A percentile compares a stretch with the other conserved stretches of the same genome.
These are phyloP conservation scores for Vitis hybrid DNA, from an alignment of 177 flowering plant species.

Conservation along the genomic window DNA sequence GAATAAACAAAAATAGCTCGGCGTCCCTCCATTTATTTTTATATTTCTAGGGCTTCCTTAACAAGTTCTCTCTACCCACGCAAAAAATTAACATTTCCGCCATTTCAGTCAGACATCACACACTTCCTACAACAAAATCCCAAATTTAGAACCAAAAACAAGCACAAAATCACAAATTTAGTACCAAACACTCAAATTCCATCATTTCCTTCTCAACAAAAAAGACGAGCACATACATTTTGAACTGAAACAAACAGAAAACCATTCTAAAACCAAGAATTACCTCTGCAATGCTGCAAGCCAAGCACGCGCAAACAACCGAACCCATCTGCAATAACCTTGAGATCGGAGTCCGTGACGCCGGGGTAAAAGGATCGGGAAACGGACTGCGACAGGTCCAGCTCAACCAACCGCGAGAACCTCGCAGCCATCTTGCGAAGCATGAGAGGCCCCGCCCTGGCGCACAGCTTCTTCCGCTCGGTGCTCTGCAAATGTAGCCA, in stretches of 20 bases:
- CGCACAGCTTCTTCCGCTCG: constrained; percentile 72
- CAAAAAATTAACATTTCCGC: too few relatives aligned
- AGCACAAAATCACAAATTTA: neutral
- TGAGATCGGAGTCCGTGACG: constrained; percentile 81
- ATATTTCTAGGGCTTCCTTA: too few relatives aligned
- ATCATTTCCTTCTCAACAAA: too few relatives aligned
- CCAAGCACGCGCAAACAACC: constrained; percentile 49
- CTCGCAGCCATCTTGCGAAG: constrained; percentile 68
- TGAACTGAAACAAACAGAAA: neutral
- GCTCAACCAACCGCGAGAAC: constrained; percentile 51
- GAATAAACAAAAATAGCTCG: too few relatives aligned
- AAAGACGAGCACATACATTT: neutral
- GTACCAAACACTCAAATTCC: too few relatives aligned
- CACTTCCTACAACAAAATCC: neutral
- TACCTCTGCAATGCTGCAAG: constrained; percentile 77
- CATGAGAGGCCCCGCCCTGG: constrained; percentile 86
- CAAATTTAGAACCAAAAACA: neutral
- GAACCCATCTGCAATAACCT: constrained; percentile 69
- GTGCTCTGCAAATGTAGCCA: constrained; percentile 87
- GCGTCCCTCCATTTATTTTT: too few relatives aligned
- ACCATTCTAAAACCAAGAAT: neutral
- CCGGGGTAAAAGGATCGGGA: constrained; percentile 89
- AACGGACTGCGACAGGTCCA: constrained; percentile 80
- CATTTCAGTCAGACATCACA: neutral
- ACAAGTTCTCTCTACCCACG: too few relatives aligned